Conservation (phyloP, 2,329 filamentous ascomycete genomes). For the Talaromyces sp. region DNA sequence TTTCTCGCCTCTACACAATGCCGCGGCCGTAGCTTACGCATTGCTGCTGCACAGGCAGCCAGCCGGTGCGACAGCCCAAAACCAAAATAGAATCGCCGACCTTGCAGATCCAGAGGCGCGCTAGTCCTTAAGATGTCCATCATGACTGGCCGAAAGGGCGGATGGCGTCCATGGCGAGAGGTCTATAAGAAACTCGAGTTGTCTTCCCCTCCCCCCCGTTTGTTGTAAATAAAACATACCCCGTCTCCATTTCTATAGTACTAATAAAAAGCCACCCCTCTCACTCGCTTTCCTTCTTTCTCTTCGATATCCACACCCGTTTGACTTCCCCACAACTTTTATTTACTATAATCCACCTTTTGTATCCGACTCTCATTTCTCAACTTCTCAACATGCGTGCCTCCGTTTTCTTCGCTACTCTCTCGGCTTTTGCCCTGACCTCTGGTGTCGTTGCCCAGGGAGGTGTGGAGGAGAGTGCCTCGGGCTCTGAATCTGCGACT, state of each 20-base stretch:
- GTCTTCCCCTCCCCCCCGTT: not conserved
- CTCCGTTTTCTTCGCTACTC: conserved; percentile 47
- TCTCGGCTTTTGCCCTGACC: conserved; percentile 47
- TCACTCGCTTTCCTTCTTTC: not conserved
- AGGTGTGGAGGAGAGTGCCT: conserved; percentile 21
- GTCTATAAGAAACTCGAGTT: conserved; percentile 1
- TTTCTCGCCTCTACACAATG: too few relatives aligned
- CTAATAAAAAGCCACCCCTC: not conserved
- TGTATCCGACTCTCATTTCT: conserved; percentile 9
- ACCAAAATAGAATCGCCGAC: conserved; percentile 23
- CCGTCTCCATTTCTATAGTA: too few relatives aligned
- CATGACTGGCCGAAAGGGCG: conserved; percentile 16
- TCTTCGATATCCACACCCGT: not conserved
- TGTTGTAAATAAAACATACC: not conserved
- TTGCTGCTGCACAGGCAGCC: not conserved
- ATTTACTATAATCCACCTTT: not conserved
- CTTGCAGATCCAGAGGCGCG: conserved; percentile 23
- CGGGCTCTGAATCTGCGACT: not conserved
- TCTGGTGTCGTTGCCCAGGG: conserved; percentile 43
- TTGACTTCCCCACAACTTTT: conserved; percentile 2
- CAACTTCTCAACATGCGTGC: conserved; percentile 48
- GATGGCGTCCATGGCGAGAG: conserved; percentile 1
- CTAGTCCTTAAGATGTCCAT: conserved; percentile 8
- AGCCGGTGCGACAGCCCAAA: conserved; percentile 3
- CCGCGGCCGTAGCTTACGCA: not conserved